Conservation (phyloP, 2,329 filamentous ascomycete genomes). For the Alternaria infectoria region DNA sequence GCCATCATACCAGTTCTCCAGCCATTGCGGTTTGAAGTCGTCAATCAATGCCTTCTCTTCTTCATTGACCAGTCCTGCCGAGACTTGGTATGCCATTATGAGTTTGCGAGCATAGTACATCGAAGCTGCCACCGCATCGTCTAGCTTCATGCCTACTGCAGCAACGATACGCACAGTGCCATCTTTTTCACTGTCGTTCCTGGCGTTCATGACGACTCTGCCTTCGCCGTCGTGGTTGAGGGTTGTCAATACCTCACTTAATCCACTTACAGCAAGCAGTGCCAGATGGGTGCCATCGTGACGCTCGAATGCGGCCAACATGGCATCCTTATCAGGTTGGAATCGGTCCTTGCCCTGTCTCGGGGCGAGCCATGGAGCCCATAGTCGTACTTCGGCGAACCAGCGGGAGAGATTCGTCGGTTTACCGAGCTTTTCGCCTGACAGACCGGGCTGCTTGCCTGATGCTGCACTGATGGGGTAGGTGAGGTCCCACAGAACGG, state of each 20-base stretch:
- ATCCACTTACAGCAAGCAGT: conserved; percentile 77
- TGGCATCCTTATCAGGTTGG: conserved; percentile 74
- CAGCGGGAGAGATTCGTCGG: conserved; percentile 73
- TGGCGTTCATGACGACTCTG: conserved; percentile 70
- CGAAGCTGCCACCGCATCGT: conserved; percentile 76
- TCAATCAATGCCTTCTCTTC: conserved; percentile 57
- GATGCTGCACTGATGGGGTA: conserved; percentile 62
- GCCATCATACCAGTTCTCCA: conserved; percentile 89
- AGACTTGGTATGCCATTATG: conserved; percentile 56
- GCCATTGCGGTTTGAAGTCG: conserved; percentile 68
- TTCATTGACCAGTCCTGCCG: conserved; percentile 52
- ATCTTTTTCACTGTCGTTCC: conserved; percentile 69
- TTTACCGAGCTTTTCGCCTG: conserved; percentile 64
- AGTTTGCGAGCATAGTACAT: conserved; percentile 86
- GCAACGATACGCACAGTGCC: conserved; percentile 70
- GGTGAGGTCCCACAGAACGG: conserved; percentile 73
- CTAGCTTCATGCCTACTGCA: conserved; percentile 74
- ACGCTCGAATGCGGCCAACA: conserved; percentile 79
- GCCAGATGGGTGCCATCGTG: conserved; percentile 75
- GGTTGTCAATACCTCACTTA: conserved; percentile 72
- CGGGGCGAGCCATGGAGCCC: conserved; percentile 87
- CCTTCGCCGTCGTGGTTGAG: conserved; percentile 71
- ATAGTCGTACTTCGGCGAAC: conserved; percentile 81
- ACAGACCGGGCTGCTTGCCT: conserved; percentile 64
- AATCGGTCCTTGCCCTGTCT: conserved; percentile 76